Evolutionary conservation across 805 yeast species (phyloP), one percentile per base, ranked within the genome.

Genomic region (Schwanniomyces yamadae): DNA sequence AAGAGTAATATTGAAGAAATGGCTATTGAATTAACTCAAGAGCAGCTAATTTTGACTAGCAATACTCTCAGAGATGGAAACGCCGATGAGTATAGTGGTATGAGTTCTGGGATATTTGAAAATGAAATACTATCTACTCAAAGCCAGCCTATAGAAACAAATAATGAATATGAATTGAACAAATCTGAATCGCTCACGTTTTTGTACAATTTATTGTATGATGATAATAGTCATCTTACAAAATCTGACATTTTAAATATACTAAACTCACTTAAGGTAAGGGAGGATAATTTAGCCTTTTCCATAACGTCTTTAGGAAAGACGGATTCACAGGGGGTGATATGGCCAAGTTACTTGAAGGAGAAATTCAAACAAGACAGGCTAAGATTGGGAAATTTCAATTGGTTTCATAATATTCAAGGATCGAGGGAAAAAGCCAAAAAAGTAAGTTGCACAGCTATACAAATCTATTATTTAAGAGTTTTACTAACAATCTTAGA

Each of bases 141-240:
- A 17, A 25, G 16, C n/a, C 16, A 23, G 6, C 28, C 6, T 18
- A 23, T 17, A 25, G 40, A 9, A 26, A 28, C 34, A 21, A 35
- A 25, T 13, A 43, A 57, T 32, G 68, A 64, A 27, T 65, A 63
- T 40, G 73, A 67, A 39, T 50, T 65, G 27, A 59, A 52, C 46
- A 69, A 57, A 42, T 63, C 69, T 1, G 71, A 67, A 33, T 62
- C 70, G n/a, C 48, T 66, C 23, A 59, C 67, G 2, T 65, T 67
- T 38, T 49, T 66, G 18, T 63, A 62, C 50, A 64, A 66, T 45
- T 47, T 67, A 15, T 49, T 67, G 14, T 64, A 63, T 40, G 72
- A 66, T 42, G 60, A 59, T 8, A 40, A 52, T 13, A 62, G 71
- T 2, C 30, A 43, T 6, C 49, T 67, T 26, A 44, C 62, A 21